Evolutionary conservation across 441 rosid genomes (phyloP), one percentile per base, ranked within the genome.

Genomic region (Gossypium trilobum): DNA sequence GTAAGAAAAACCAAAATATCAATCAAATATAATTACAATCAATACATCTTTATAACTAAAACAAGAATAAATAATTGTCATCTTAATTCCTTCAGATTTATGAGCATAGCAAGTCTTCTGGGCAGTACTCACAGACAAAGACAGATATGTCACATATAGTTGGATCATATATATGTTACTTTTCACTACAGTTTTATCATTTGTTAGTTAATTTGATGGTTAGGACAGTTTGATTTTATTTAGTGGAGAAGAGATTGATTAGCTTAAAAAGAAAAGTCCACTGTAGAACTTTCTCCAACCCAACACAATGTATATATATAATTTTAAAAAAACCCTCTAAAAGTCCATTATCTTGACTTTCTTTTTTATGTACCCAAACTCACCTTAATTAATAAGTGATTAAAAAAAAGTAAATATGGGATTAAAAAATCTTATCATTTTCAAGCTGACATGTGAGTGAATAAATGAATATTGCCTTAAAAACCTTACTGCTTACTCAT

Each of bases 311-410:
- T 2, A 54, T 0, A 31, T 0, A 29, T 0, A 25, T 0, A 25
- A 0, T 0, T 0, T 2, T 0, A 27, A 3, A 52, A 17, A 6
- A 0, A 6, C 1, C 3, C 9, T 36, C 13, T 14, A 68, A 75
- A 73, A 82, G 81, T 82, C 82, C 78, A 77, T 10, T 20, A 4
- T 14, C 36, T 75, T 77, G 85, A 78, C 84, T 73, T 80, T 31
- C 3, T 22, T 25, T 16, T 23, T 4, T 22, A 59, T 58, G 22
- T 7, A 64, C 42, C 55, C 73, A 50, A 44, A 17, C 8, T 10
- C 36, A 6, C 48, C 11, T 54, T 33, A 17, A 17, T 39, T 39
- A 25, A 57, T 51, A 48, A 57, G 29, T 46, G 22, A 57, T 57
- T 29, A 23, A 33, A 57, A 46, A 29, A 33, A 33, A 33, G 39